Base-by-base conservation (phyloP, 495 filamentous ascomycete species). In the Aspergillus nanangensis region DNA sequence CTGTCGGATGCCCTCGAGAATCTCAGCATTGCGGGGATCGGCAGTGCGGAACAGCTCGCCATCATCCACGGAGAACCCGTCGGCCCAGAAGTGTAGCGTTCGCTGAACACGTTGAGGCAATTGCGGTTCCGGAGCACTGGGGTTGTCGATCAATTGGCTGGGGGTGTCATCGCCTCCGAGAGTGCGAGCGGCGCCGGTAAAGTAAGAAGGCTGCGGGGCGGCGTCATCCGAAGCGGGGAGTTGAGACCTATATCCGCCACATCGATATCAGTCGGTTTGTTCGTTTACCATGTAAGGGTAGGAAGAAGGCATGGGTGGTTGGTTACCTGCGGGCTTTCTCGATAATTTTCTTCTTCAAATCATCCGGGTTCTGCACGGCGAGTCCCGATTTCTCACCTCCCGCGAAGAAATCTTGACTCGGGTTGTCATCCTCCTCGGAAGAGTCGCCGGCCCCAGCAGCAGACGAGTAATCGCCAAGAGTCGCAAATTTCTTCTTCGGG, bases 301-400 rank as follows among this genome's bases (percentile, higher is more conserved):
- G n/a, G n/a, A n/a, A n/a, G n/a, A n/a, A n/a, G n/a, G n/a, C n/a
- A n/a, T n/a, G n/a, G n/a, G n/a, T n/a, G n/a, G n/a, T n/a, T n/a
- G n/a, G n/a, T n/a, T n/a, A 95, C 89, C 76, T 79, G 59, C 76
- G 81, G 9, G 92, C 93, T 53, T 87, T 86, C 52, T 90, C 81
- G 17, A 98, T 68, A 43, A 97, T 88, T 61, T 93, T 81, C 60
- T 79, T 80, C 55, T 80, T 79, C 13, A 84, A 69, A 47, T 85
- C 86, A 41, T 78, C 72, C 0, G 93, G 93, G 60, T 97, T 91
- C 61, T 96, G 88, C 43, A 98, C 90, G 3, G 93, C 94, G 22
- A 97, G 68, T 5, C 91, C 94, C 18, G 91, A 96, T 69, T 98
- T 98, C 72, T 96, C 93, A 36, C 93, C 93, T 41, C 93, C 93